Evolutionary conservation across 257 asterid genomes (phyloP), one percentile per base, ranked within the genome.

Genomic region (Nicotiana undulata): DNA sequence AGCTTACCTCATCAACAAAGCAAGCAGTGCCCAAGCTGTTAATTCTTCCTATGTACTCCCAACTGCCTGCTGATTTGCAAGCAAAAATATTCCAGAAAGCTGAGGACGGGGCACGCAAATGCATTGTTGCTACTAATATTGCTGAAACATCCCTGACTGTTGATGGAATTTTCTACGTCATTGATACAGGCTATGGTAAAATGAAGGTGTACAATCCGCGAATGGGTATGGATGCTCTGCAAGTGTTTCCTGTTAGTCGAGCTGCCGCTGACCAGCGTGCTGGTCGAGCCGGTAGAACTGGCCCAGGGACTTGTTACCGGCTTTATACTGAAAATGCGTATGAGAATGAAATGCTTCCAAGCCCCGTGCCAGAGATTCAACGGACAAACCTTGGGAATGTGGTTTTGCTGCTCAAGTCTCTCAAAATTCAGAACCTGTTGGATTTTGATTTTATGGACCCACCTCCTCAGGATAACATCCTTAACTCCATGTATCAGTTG

Each of bases 171-270:
- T 92, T 87, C 87, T 95, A 93, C 22, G 99, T 95, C 76, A 93
- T 95, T 40, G 99, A 95, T 82, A 89, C 98, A 0, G 99, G 99
- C 26, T 93, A 95, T 63, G 91, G 98, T 72, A 95, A 95, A 79
- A 91, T 95, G 85, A 95, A 95, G 87, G 99, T 95, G 29, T 95
- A 95, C 67, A 93, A 93, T 84, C 99, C 99, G 16, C 96, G 99
- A 26, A 95, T 95, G 99, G 99, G 99, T 84, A 95, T 95, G 99
- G 99, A 95, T 85, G 99, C 99, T 53, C 97, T 95, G 81, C 99
- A 95, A 83, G 99, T 95, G 32, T 95, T 95, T 79, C 99, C 99
- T 12, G 93, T 87, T 24, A 95, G 98, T 83, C 98, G 97, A 16
- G 99, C 99, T 64, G 98, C 98, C 18, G 93, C 98, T 76, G 97